Conservation (phyloP, 2,329 filamentous ascomycete species). For the Chaetomium sp. region DNA sequence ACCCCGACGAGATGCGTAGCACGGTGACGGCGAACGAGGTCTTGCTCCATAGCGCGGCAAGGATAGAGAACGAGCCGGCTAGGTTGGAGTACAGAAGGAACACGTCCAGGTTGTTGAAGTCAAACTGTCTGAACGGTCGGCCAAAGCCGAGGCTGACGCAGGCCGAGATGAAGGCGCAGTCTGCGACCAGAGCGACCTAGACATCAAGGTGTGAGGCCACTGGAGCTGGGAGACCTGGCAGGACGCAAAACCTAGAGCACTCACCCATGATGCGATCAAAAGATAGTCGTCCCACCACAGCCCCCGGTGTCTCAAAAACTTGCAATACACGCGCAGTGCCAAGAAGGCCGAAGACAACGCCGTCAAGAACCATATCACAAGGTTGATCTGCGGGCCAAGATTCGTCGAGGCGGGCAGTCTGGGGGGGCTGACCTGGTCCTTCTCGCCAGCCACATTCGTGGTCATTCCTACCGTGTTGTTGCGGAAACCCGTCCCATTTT, state of each 20-base stretch:
- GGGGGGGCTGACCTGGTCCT: not conserved
- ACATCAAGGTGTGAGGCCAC: not conserved
- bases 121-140: constrained; percentile 32
- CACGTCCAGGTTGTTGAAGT: constrained; percentile 27
- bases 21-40: constrained; percentile 42
- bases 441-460: not conserved
- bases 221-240: not conserved
- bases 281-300: constrained; percentile 40
- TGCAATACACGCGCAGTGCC: constrained; percentile 37
- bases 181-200: constrained; percentile 27
- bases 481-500: not conserved
- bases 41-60: constrained; percentile 41
- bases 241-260: not conserved
- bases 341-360: constrained; percentile 33
- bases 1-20: constrained; percentile 37
- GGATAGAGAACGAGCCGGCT: constrained; percentile 39
- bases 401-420: constrained; percentile 24
- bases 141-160: constrained; percentile 35
- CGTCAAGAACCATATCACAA: constrained; percentile 31
- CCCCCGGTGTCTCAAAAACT: constrained; percentile 34
- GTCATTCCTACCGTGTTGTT: constrained; percentile 6
- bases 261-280: constrained; percentile 35
- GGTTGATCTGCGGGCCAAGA: constrained; percentile 29
- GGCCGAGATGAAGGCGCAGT: constrained; percentile 27
- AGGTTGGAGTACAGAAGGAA: constrained; percentile 32